Evolutionary conservation across 2,329 filamentous ascomycete species (phyloP), one percentile per base, ranked within the genome.

Genomic region (Colletotrichum cereale): DNA sequence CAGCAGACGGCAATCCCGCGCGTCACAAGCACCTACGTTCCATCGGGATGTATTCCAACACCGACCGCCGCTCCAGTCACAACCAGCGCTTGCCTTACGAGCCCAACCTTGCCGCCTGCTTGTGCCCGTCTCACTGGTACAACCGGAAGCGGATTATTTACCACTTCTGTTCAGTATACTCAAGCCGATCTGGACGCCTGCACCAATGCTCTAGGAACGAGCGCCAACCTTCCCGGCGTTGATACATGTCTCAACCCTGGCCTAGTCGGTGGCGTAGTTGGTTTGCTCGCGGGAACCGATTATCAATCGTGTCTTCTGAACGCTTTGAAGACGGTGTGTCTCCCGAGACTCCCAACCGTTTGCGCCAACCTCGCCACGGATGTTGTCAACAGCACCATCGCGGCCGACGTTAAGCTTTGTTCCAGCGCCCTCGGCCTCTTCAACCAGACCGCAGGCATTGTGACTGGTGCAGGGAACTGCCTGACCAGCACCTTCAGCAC

Each of bases 1-100:
- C 29, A 44, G 11, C 31, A 60, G 31, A 66, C 63, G 40, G 48
- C 52, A 5, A 14, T 71, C 18, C 26, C 57, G 12, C 48, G 16
- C 12, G 16, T 53, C 16, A 58, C 56, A 1, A 16, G n/a, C 18
- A 56, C 67, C 6, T 67, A 24, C 3, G 29, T 38, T 16, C 63
- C 63, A 5, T 50, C 67, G 1, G 67, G 67, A 8, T 71, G 67
- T 34, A 56, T 71, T 3, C 31, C 67, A 2, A 67, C 67, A 7
- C 67, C 63, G 1, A 26, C 16, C 1, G 21, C 63, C 2, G 34
- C 36, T 7, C 5, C 48, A 1, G n/a, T 50, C 2, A n/a, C 42
- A 21, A 31, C 5, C 14, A 21, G 16, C 38, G 31, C 5, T 21
- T 70, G 62, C 4, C 1, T 8, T 5, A 21, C 29, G 8, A 34